These are phyloP conservation scores for Lactarius indigo DNA, from an alignment of 768 basidiomycete genomes.

Conservation along the genomic window DNA sequence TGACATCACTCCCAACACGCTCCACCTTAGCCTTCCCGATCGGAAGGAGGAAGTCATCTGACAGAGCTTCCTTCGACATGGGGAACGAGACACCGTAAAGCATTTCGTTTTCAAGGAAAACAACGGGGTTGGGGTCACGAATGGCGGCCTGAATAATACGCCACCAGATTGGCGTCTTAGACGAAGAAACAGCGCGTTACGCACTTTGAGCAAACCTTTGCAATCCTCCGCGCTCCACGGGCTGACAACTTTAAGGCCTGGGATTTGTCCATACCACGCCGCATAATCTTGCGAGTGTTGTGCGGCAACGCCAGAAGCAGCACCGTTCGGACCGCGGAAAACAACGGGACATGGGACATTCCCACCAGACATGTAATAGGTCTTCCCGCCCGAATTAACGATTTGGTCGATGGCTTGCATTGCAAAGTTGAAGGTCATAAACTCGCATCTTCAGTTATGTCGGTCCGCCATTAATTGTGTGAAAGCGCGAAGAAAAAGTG, in stretches of 20 bases:
- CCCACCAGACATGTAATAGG: constrained; percentile 99
- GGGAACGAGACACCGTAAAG: constrained; percentile 97
- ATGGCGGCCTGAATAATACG: constrained; percentile 69
- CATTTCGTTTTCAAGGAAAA: constrained; percentile 99
- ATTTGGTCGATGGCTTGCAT: constrained; percentile 99
- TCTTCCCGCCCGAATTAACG: constrained; percentile 99
- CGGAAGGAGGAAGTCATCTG: constrained; percentile 90
- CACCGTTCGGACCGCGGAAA: constrained; percentile 99
- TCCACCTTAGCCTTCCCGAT: constrained; percentile 99
- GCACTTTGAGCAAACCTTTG: constrained; percentile 93
- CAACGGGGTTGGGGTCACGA: constrained; percentile 96
- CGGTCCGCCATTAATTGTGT: constrained; percentile 21
- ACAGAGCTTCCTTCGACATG: constrained; percentile 92
- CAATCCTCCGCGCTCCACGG: constrained; percentile 99
- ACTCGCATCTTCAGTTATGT: constrained; percentile 75
- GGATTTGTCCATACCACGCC: constrained; percentile 89
- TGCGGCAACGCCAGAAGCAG: constrained; percentile 92
- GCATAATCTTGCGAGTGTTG: constrained; percentile 99
- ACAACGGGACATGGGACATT: constrained; percentile 98
- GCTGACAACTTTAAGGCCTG: constrained; percentile 95
- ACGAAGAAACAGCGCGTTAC: constrained; percentile 19
- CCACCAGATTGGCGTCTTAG: not conserved
- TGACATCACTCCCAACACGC: constrained; percentile 87
- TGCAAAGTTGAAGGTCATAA: constrained; percentile 99
- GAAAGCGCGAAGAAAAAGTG: constrained; percentile 6